Base-by-base conservation (phyloP, 2,329 filamentous ascomycete genomes). In the Cladorrhinum sp. region DNA sequence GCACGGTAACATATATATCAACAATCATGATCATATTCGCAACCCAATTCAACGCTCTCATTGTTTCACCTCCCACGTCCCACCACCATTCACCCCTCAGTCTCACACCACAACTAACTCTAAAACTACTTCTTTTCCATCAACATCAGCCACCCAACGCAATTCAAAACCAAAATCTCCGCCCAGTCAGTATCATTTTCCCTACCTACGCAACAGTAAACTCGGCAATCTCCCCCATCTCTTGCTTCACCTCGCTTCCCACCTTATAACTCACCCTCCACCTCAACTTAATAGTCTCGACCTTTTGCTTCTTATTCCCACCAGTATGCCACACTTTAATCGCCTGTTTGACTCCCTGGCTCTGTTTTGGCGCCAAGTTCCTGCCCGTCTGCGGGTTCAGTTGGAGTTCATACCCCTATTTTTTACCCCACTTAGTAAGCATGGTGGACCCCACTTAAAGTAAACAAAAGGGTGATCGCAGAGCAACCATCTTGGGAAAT, bases 331-430 rank as follows among this genome's bases (percentile, higher is more conserved):
- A 84, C 24, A 98, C 80, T 52, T 88, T 80, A 64, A 97, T 92
- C 18, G 86, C 83, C 75, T 98, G 95, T 36, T 86, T 90, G 57
- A 99, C 87, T 26, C 92, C 93, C 16, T 79, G 77, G 69, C 84
- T 84, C 72, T 88, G 86, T 70, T 91, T 88, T 12, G 94, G 89
- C 18, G 83, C 79, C 54, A 99, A 83, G 24, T 83, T 82, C 61
- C 92, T 87, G 23, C 92, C 90, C 0, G 89, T 92, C 73, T 98
- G 95, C 1, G 92, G 93, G 68, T 91, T 87, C 24, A 98, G 84
- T 70, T 90, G 84, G 21, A 97, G 82, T 63, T 89, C 87, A 72
- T 89, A 95, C 63, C 88, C 89, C 92, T 96, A 68, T 49, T 28
- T n/a, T 16, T 18, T 4, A 42, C 3, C 30, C 55, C 9, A 28